Evolutionary conservation across 2,329 filamentous ascomycete species (phyloP).

Genomic region (Pseudogymnoascus destructans): DNA sequence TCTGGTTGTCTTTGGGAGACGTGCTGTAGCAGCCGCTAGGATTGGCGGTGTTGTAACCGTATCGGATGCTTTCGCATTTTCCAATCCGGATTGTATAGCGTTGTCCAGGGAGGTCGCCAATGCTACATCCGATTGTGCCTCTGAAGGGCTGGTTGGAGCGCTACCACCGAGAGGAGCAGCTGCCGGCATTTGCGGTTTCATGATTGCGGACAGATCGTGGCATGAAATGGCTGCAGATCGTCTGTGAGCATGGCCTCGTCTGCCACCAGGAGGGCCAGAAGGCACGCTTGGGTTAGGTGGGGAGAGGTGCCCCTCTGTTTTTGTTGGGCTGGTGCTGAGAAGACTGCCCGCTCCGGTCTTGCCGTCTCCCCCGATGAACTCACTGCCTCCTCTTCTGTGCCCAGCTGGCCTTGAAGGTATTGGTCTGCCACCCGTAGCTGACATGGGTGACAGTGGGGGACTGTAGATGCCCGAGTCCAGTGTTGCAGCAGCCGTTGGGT

Average conservation of each 20-base stretch:
- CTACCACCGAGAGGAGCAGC: constrained; percentile 19
- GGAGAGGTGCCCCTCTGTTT: constrained; percentile 45
- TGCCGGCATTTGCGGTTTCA: constrained; percentile 32
- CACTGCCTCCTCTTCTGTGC: constrained; percentile 67
- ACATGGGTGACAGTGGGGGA: constrained; percentile 42
- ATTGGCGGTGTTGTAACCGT: background rate
- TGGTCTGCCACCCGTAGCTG: constrained; percentile 22
- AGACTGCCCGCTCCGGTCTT: constrained; percentile 28
- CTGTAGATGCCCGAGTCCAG: constrained; percentile 34
- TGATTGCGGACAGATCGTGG: constrained; percentile 61
- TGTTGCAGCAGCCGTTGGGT: constrained; percentile 20
- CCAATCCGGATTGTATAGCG: constrained; percentile 14
- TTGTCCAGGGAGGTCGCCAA: constrained; percentile 18
- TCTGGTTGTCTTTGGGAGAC: constrained; percentile 38
- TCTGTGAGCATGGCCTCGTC: constrained; percentile 65
- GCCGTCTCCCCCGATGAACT: constrained; percentile 67
- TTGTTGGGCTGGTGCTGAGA: constrained; percentile 38
- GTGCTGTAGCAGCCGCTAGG: constrained; percentile 13
- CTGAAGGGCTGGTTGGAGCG: constrained; percentile 34
- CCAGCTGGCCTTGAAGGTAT: constrained; percentile 43
- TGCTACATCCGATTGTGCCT: constrained; percentile 22
- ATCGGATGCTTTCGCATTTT: constrained; percentile 10
- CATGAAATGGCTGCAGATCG: constrained; percentile 65
- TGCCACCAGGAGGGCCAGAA: constrained; percentile 34
- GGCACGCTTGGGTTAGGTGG: constrained; percentile 34